Evolutionary conservation across 805 yeast species (phyloP), one percentile per base, ranked within the genome.

Genomic region (Sugiyamaella boreocaroliniensis): DNA sequence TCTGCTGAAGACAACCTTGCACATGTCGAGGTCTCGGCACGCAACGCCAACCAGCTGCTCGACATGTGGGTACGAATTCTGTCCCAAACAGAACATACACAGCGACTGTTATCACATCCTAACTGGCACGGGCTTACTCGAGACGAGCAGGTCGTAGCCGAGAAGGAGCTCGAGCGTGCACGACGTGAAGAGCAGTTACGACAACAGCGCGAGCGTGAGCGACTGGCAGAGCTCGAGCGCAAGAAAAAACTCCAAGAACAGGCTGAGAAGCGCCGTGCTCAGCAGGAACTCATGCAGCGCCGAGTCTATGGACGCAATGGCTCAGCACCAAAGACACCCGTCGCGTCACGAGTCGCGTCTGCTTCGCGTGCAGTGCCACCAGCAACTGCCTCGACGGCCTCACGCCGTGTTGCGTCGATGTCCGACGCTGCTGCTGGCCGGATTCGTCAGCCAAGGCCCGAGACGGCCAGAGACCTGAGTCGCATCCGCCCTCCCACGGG

Each of bases 81-180:
- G 37, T 65, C 69, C 12, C 67, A 65, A 45, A 59, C 69, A 2
- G 68, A 64, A 49, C 68, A 63, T 41, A 65, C 65, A 9, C 61
- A 64, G 40, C 52, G 59, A 14, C 56, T 65, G 29, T 46, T 65
- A 45, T 51, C 51, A 20, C 56, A 58, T 40, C 54, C 54, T 10
- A 50, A 57, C n/a, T 65, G 69, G 69, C 66, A 61, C 19, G 69
- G 69, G 6, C 48, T 55, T 5, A 58, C 66, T 14, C 52, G 47
- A 45, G 68, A 64, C 45, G 61, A 64, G 19, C 52, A 61, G 53
- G 52, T 59, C 2, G 58, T 61, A 41, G 57, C 58, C 14, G 59
- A 55, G 18, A 45, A 55, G n/a, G 56, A 56, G 20, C 49, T 43
- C 9, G 52, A 52, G 40, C 43, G 51, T 32, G 52, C 45, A 29